Conservation (phyloP, 768 basidiomycete species). For the Boletales sp. region DNA sequence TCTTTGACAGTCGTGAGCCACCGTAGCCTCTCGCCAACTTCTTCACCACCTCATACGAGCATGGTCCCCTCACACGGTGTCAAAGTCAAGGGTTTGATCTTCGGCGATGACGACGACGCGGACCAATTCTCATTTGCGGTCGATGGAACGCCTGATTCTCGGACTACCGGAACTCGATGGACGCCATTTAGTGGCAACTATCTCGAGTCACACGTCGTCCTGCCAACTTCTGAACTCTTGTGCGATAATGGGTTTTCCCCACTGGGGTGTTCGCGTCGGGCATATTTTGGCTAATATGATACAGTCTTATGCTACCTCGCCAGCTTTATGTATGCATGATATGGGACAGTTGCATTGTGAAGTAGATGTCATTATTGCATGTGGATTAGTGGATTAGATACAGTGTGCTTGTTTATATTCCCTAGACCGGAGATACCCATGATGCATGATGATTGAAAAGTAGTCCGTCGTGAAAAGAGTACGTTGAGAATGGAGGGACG, state of each 20-base stretch:
- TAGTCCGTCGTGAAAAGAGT: no score
- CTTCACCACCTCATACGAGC: conserved; percentile 13
- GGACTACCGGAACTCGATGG: conserved; percentile 18
- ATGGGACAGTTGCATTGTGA: conserved; percentile 13
- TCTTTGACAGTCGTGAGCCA: conserved; percentile 47
- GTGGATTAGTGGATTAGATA: no score
- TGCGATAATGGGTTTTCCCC: conserved; percentile 40
- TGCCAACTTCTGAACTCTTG: conserved; percentile 29
- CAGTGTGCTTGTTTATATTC: conserved; percentile 11
- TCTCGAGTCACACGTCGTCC: conserved; percentile 28
- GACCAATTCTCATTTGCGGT: conserved; percentile 51
- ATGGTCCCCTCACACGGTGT: conserved; percentile 39
- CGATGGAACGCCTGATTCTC: conserved; percentile 13
- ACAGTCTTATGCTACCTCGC: not conserved
- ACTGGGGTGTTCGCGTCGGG: conserved; percentile 43
- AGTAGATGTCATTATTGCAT: conserved; percentile 6
- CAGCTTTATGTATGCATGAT: conserved; percentile 3
- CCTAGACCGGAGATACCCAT: conserved; percentile 22
- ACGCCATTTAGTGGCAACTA: conserved; percentile 31
- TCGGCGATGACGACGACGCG: conserved; percentile 43
- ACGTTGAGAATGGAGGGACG: no score
- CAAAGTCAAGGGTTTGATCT: conserved; percentile 36
- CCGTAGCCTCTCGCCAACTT: conserved; percentile 32
- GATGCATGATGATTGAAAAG: no score
- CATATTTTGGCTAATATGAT: conserved; percentile 25